A percentile compares a stretch with the other conserved stretches of the same genome.
Evolutionary conservation across 164 flowering plant species (phyloP).

Genomic region (Kingdonia uniflora): DNA sequence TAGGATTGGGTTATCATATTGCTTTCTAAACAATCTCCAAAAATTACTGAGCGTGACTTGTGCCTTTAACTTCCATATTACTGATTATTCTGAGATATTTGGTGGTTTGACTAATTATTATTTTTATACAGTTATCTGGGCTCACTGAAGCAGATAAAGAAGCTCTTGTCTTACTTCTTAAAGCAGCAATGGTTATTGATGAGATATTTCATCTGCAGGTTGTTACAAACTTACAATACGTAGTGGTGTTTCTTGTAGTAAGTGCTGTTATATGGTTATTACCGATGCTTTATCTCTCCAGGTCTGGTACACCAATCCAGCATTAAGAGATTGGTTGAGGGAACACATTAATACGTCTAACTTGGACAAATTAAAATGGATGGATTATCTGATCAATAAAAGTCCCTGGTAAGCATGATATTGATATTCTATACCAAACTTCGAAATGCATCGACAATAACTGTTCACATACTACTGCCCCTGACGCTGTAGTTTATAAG

Average conservation of each 20-base stretch:
- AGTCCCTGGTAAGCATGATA: constrained; percentile 65
- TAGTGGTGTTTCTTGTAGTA: no score
- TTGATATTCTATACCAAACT: no score
- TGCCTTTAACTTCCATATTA: neutral
- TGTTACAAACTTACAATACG: no score
- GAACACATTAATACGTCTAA: constrained; percentile 45
- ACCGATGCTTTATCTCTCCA: constrained; percentile 12
- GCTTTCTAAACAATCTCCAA: no score
- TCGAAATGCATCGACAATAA: no score
- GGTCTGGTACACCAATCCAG: constrained; percentile 85
- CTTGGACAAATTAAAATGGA: constrained; percentile 69
- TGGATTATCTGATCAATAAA: constrained; percentile 62
- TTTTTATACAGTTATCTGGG: constrained; percentile 44
- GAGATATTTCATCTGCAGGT: constrained; percentile 83
- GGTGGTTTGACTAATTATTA: neutral
- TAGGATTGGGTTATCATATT: neutral
- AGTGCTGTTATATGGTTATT: neutral
- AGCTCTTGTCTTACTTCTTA: constrained; percentile 46
- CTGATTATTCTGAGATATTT: neutral
- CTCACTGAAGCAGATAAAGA: constrained; percentile 60
- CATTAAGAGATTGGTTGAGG: constrained; percentile 74
- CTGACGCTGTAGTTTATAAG: no score
- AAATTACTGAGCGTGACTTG: no score
- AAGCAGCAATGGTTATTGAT: constrained; percentile 72
- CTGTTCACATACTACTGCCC: no score